Base-by-base conservation (phyloP, 75 land plant genomes). In the Gnetum montanum region DNA sequence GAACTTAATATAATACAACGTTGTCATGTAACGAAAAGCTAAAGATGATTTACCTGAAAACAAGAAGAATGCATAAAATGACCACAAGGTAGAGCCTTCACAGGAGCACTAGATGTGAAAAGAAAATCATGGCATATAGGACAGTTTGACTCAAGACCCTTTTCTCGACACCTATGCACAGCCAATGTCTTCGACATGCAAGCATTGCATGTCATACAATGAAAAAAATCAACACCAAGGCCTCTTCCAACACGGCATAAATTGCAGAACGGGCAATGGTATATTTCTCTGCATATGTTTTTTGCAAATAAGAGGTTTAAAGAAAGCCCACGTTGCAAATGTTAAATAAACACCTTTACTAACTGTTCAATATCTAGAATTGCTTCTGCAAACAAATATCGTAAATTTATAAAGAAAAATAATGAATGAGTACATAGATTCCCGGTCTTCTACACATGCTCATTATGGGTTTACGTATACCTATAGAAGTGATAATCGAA, bases 51-150 rank as follows among this genome's bases (percentile, higher is more conserved):
- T 67, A 88, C 95, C 83, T 82, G 86, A 59, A 81, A 89, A 53
- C 95, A 89, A 34, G 85, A 77, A 0, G 95, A 85, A 65, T 89
- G 95, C 90, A 89, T 85, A 53, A 75, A 89, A 65, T 89, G 95
- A 33, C 88, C 88, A 70, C 95, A 89, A 16, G 86, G 85, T 31
- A 89, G 80, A 22, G 86, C 77, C 61, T 76, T 74, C n/a, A 89
- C 83, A 31, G 69, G 38, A 50, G 70, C 73, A 65, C 77, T 81
- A 25, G 95, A 89, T 18, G 95, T 85, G 59, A 89, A 89, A 20
- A 89, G 55, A 66, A 78, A 78, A 58, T 89, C 95, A 56, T 79
- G 74, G 60, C 95, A 89, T 22, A 89, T 89, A 19, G 95, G 95
- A 37, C 95, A 89, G 40, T 85, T 89, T 26, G 80, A 74, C 57